phyloP scores from a whole-genome alignment of 2,329 filamentous ascomycete genomes.

The Rutstroemia sydowiana region DNA sequence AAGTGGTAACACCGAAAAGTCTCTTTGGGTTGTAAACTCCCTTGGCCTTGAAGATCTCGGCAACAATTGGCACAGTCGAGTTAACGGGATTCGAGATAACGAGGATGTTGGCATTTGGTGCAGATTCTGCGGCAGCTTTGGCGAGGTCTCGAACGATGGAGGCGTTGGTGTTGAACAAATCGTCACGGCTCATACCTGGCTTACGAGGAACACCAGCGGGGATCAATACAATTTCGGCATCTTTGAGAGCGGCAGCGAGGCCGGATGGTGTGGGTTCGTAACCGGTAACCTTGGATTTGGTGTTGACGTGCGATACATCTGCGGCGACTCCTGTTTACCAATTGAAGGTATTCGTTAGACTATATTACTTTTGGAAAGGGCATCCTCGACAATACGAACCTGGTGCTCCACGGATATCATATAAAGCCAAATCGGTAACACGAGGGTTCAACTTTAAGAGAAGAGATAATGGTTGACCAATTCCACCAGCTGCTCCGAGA shows the following conservation, averaged over 20 bases:
- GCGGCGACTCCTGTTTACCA: conserved; percentile 84
- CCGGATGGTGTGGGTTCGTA: conserved; percentile 83
- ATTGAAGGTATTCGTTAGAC: background rate
- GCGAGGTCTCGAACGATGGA: conserved; percentile 93
- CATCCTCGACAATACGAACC: conserved; percentile 2
- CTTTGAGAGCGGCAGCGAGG: conserved; percentile 80
- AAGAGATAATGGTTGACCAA: conserved; percentile 94
- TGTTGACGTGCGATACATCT: conserved; percentile 96
- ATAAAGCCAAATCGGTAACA: conserved; percentile 88
- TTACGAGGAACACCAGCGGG: conserved; percentile 99
- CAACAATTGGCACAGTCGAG: conserved; percentile 95
- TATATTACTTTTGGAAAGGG: too few relatives aligned
- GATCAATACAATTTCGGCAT: conserved; percentile 93
- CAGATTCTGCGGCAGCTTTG: conserved; percentile 77
- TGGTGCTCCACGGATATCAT: conserved; percentile 62
- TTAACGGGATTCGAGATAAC: conserved; percentile 99
- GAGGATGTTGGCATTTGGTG: conserved; percentile 88
- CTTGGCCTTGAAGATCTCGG: conserved; percentile 90
- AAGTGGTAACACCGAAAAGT: conserved; percentile 96
- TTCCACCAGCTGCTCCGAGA: conserved; percentile 93
- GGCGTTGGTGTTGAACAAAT: conserved; percentile 99
- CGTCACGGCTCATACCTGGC: conserved; percentile 98
- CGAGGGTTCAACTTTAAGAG: conserved; percentile 86
- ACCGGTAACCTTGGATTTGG: conserved; percentile 76
- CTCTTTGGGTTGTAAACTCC: conserved; percentile 91